These are phyloP conservation scores for Agaricales sp. DNA, from an alignment of 1,284 basidiomycete genomes.

Conservation along the genomic window DNA sequence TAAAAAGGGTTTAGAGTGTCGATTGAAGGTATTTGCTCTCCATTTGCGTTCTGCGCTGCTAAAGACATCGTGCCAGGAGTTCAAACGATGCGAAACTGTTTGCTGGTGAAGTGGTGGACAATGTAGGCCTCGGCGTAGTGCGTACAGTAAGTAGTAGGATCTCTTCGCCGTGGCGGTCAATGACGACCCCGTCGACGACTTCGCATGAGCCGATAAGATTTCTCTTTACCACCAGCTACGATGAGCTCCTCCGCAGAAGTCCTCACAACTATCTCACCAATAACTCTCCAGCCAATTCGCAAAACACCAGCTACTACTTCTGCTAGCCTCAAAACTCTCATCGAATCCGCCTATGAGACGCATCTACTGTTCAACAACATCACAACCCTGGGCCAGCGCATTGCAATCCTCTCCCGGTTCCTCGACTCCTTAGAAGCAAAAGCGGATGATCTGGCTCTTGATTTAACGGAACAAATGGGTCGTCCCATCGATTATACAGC, in stretches of 20 bases:
- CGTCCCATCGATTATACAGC: not conserved
- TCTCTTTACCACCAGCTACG: not conserved
- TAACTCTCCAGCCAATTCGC: not conserved
- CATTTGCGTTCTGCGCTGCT: too few relatives aligned
- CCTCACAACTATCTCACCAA: not conserved
- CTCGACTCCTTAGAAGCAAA: slow-evolving; percentile 1
- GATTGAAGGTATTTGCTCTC: too few relatives aligned
- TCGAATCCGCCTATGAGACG: not conserved
- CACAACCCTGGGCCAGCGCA: not conserved
- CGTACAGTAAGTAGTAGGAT: too few relatives aligned
- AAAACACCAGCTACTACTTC: not conserved
- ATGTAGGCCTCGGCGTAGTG: too few relatives aligned
- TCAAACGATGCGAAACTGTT: too few relatives aligned
- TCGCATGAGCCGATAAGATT: too few relatives aligned
- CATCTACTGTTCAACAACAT: not conserved
- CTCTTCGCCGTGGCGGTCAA: too few relatives aligned
- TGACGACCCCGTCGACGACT: too few relatives aligned
- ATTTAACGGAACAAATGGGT: not conserved
- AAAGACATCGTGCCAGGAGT: too few relatives aligned
- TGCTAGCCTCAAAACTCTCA: not conserved
- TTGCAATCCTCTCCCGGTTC: not conserved
- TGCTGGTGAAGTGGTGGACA: too few relatives aligned
- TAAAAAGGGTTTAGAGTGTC: too few relatives aligned
- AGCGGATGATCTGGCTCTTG: not conserved
- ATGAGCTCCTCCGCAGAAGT: not conserved